These are phyloP conservation scores for Pleodorina starrii DNA, from an alignment of 139 green algal species.

Conservation along the genomic window DNA sequence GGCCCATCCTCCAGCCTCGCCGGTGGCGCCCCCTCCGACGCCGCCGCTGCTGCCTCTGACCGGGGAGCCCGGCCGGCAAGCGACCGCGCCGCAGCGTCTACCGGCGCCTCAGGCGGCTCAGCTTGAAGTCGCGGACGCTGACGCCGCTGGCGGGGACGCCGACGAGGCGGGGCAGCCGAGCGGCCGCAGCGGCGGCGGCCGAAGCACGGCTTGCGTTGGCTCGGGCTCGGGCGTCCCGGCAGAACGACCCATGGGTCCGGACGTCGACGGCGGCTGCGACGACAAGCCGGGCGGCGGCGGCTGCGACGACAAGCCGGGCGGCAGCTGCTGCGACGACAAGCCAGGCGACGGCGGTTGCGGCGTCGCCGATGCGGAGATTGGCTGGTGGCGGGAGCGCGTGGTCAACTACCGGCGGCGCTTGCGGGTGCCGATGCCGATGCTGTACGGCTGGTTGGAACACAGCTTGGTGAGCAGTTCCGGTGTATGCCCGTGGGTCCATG, in stretches of 20 bases:
- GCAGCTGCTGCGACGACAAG: too few species aligned
- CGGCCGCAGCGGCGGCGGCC: not conserved
- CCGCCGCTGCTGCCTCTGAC: too few species aligned
- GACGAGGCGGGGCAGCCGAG: not conserved
- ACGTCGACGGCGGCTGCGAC: not conserved
- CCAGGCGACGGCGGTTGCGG: not conserved
- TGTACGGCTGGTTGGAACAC: conserved; percentile 35
- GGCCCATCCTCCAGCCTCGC: too few species aligned
- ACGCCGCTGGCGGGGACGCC: not conserved
- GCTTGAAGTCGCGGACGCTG: not conserved
- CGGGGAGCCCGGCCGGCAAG: too few species aligned
- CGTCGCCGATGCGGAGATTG: too few species aligned
- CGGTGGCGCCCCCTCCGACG: too few species aligned
- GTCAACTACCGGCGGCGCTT: conserved; percentile 25
- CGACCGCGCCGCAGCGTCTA: not conserved
- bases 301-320: too few species aligned
- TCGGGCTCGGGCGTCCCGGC: too few species aligned
- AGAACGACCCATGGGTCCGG: not conserved
- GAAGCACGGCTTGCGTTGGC: too few species aligned
- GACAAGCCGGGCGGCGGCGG: too few species aligned
- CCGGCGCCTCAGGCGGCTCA: not conserved
- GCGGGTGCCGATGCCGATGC: not conserved
- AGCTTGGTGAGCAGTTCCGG: conserved; percentile 4
- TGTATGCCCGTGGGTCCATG: not conserved
- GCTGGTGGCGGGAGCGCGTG: conserved; percentile 28